Conservation (phyloP, 2,329 filamentous ascomycete species). For the Apiospora sp. region DNA sequence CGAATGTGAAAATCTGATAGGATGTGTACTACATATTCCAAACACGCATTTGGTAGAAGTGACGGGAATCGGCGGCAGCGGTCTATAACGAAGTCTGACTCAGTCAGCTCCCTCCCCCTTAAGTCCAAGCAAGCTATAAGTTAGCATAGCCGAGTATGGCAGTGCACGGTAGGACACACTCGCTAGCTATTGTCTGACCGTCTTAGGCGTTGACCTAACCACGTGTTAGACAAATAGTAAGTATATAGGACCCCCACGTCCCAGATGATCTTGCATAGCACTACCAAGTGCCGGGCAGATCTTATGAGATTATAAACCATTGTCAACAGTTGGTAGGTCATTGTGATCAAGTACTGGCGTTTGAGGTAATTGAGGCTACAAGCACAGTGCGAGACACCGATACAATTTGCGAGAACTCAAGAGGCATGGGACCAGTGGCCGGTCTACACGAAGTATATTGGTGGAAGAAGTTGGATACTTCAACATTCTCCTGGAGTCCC, state of each 20-base stretch:
- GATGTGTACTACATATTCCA: not conserved
- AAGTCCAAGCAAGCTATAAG: not conserved
- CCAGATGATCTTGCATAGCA: not conserved
- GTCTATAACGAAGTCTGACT: not conserved
- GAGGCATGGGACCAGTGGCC: not conserved
- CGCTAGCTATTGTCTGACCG: not conserved
- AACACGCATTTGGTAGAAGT: not conserved
- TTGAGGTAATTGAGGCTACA: not conserved
- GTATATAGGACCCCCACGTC: not conserved
- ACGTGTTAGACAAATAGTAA: not conserved
- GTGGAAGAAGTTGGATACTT: no score
- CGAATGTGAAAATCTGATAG: not conserved
- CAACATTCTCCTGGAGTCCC: not conserved
- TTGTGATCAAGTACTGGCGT: not conserved
- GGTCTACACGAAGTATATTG: no score
- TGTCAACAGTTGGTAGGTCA: no score
- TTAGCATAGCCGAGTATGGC: not conserved
- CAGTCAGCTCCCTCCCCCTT: not conserved
- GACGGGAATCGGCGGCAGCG: not conserved
- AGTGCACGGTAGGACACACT: not conserved
- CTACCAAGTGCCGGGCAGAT: not conserved
- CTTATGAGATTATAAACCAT: not conserved
- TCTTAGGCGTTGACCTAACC: not conserved
- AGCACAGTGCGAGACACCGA: not conserved
- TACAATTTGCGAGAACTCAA: not conserved